Evolutionary conservation across 495 filamentous ascomycete genomes (phyloP), one percentile per base, ranked within the genome.

Genomic region (Penicillium pancosmium): DNA sequence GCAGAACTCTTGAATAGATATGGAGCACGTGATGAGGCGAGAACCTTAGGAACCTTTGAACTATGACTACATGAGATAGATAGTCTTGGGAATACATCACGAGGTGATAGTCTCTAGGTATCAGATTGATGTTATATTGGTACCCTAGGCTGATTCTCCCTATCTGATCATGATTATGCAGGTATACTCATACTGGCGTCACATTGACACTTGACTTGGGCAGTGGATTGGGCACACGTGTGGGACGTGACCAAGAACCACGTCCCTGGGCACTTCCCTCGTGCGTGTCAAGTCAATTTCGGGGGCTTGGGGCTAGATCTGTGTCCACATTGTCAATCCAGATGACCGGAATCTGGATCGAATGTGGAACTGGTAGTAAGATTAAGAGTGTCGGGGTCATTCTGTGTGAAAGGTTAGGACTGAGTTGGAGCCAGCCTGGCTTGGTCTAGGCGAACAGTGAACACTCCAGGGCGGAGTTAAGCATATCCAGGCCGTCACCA

Each of bases 211-310:
- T 31, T 9, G 27, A 31, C 27, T 54, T 35, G 25, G 52, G 46
- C 16, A 31, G 23, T 50, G 25, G 49, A 46, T 56, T 61, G 58
- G 58, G 52, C 44, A 56, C 16, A 48, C 50, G 52, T 40, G 43
- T 47, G 46, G 46, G 52, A 19, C 35, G 48, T 38, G 13, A 36
- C 12, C 16, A 50, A 60, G 57, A 35, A 46, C 31, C 40, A 49
- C 31, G 49, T 52, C 31, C 55, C 33, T 33, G 46, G 19, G 11
- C 19, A 12, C 46, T 12, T 19, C 46, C 46, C 46, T 48, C 46
- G 46, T 48, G 46, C 46, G 46, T 25, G 46, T 27, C 12, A 46
- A 13, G 46, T 27, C 12, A 23, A 21, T 41, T 4, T 27, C 34
- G 27, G 27, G 27, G 27, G 27, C 9, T 23, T 46, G 16, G n/a